Base-by-base conservation (phyloP, 116 monocot genomes). In the Iris pallida region DNA sequence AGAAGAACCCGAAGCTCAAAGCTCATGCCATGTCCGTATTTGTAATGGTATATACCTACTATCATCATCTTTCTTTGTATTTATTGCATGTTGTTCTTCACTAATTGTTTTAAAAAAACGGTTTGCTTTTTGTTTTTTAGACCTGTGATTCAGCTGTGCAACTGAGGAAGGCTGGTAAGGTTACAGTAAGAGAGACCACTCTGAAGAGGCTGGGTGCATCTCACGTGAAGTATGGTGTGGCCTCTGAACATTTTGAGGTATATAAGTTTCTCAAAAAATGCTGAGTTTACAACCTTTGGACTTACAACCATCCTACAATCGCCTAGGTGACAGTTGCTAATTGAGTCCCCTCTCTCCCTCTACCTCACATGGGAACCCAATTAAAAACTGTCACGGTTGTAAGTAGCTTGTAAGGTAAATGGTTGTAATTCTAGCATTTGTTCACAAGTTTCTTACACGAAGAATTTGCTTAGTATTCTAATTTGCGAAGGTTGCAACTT, bases 1-100 rank as follows among this genome's bases (percentile, higher is more conserved):
- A 86, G 66, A 89, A 82, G 75, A 83, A 93, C 61, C 86, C 93
- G 0, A 86, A 89, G 86, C 86, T 93, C 73, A 93, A 93, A 53
- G 4, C 79, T 47, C 88, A 88, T 70, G 88, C 92, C 62, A 83
- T 83, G 81, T 76, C 88, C 0, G 88, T 93, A 16, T 88, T 93
- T 40, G 64, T 80, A 13, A 86, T 84, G 88, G 93, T 86, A 76
- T 40, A 14, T 63, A 5, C n/a, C 5, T 63, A 40, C n/a, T 7
- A 14, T 18, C 10, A 10, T 61, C 41, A 20, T 61, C 9, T 13
- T 51, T 51, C 49, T 13, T 13, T 51, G 0, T 51, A 51, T 51
- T 9, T 51, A 0, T 13, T 9, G 13, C 13, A 9, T 9, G 49
- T 51, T 51, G 13, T 30, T 30, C 30, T 30, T 30, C 30, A 30